Base-by-base conservation (phyloP, 768 basidiomycete species). In the Epithele typhae region DNA sequence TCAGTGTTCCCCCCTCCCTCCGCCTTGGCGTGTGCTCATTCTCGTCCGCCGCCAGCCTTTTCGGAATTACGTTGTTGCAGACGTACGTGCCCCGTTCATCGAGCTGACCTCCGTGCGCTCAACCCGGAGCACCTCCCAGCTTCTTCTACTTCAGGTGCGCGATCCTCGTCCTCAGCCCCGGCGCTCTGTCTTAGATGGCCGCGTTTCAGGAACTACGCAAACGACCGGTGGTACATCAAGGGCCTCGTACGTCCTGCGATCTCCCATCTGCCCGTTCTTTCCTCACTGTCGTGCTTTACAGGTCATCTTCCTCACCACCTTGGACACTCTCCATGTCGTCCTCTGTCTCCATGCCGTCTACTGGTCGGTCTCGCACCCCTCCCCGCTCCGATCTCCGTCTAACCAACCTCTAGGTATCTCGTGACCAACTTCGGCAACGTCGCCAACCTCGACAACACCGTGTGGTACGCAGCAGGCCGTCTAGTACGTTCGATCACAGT, bases 271-370 rank as follows among this genome's bases (percentile, higher is more conserved):
- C n/a, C n/a, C n/a, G 27, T 14, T 30, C 27, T 7, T 30, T 7
- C 27, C n/a, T n/a, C n/a, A n/a, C n/a, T n/a, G n/a, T n/a, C n/a
- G n/a, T n/a, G n/a, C 7, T 30, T 30, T 30, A 7, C 14, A 49
- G 47, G 52, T 53, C 43, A 15, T 53, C 12, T 25, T 43, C 11
- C 35, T n/a, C 38, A 74, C 72, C 56, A 2, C 69, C 11, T 51
- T 76, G 47, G 76, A 79, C 57, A 71, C 72, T 0, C 25, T 64
- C 2, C 77, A 79, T 52, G 55, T 76, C 14, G 54, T 66, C 17
- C 55, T 78, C 3, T 74, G 72, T 53, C 66, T 67, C 2, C 63
- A 69, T 19, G 56, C 74, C 1, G 67, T 77, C 32, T 78, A 78
- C 45, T 71, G 69, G 76, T 76, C 43, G 57, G 42, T 44, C 56